Conservation (phyloP, 495 filamentous ascomycete species). For the Aspergillus leporis region DNA sequence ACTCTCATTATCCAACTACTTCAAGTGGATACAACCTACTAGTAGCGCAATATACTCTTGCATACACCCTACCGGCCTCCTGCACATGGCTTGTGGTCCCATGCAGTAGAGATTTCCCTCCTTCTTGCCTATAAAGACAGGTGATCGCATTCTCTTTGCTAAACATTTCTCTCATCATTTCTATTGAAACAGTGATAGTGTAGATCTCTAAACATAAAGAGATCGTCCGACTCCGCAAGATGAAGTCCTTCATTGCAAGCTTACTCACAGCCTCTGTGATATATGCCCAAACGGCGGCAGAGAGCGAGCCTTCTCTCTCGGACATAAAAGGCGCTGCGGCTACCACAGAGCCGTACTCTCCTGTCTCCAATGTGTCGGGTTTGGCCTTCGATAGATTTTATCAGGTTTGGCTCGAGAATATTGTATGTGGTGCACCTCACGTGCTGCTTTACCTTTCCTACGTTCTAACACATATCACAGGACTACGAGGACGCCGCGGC, state of each 20-base stretch:
- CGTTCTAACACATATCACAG: slow-evolving; percentile 31
- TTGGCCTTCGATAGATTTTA: slow-evolving; percentile 66
- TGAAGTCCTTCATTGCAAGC: slow-evolving; percentile 26
- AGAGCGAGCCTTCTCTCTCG: slow-evolving; percentile 30
- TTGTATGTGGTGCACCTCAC: slow-evolving; percentile 46
- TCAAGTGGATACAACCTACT: slow-evolving; percentile 6
- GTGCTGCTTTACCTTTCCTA: slow-evolving; percentile 5
- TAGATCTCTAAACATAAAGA: slow-evolving; percentile 2
- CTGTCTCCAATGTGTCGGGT: slow-evolving; percentile 61
- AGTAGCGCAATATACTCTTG: neutral
- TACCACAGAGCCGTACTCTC: slow-evolving; percentile 44
- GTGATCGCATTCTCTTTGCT: neutral
- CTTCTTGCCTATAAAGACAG: slow-evolving; percentile 14
- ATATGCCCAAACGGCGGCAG: slow-evolving; percentile 31
- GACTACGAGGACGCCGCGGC: slow-evolving; percentile 53
- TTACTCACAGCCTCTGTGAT: slow-evolving; percentile 27
- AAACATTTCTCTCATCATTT: slow-evolving; percentile 3
- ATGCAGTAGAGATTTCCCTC: neutral
- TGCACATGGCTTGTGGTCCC: slow-evolving; percentile 11
- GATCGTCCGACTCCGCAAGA: slow-evolving; percentile 10
- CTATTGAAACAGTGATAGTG: neutral
- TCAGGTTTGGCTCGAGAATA: slow-evolving; percentile 74
- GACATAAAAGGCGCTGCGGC: slow-evolving; percentile 35
- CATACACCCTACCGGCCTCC: neutral
- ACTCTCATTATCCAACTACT: neutral